These are phyloP conservation scores for Mucor ambiguus DNA, from an alignment of 371 early-diverging fungal genomes.

Conservation along the genomic window DNA sequence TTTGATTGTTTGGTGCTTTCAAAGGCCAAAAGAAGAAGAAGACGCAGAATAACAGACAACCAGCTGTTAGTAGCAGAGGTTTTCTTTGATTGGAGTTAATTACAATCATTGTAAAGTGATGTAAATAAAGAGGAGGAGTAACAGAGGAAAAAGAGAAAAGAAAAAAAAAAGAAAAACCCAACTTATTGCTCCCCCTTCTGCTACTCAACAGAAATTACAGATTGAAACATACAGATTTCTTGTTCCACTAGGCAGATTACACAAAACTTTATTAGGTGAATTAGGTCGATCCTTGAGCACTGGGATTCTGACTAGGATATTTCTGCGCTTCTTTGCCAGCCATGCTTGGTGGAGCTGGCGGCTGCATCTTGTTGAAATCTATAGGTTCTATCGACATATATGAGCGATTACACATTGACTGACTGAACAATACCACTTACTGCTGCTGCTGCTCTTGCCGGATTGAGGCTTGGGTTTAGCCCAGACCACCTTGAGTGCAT, in stretches of 20 bases:
- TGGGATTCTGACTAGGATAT: slow-evolving; percentile 57
- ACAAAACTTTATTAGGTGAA: slow-evolving; percentile 21
- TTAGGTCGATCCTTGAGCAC: slow-evolving; percentile 41
- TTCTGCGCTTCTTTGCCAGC: slow-evolving; percentile 24
- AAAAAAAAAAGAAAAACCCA: background rate
- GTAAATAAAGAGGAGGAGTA: background rate
- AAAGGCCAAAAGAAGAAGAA: slow-evolving; percentile 25
- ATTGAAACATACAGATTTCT: background rate
- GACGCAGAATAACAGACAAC: slow-evolving; percentile 5
- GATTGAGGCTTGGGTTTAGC: slow-evolving; percentile 59
- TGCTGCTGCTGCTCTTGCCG: background rate
- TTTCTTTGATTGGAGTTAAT: slow-evolving; percentile 28
- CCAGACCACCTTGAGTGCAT: slow-evolving; percentile 61
- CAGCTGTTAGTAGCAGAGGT: slow-evolving; percentile 16
- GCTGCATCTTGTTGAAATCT: slow-evolving; percentile 31
- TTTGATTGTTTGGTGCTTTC: slow-evolving; percentile 7
- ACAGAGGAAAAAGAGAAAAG: background rate
- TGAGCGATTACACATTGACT: background rate
- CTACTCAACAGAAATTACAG: slow-evolving; percentile 1
- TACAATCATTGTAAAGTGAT: slow-evolving; percentile 15
- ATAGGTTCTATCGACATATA: slow-evolving; percentile 10
- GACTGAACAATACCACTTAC: background rate
- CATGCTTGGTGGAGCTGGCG: slow-evolving; percentile 49
- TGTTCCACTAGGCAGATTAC: background rate
- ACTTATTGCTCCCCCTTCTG: background rate